A percentile compares a stretch with the other conserved stretches of the same genome.
Conservation (phyloP, 805 yeast species). For the Candida boidinii region DNA sequence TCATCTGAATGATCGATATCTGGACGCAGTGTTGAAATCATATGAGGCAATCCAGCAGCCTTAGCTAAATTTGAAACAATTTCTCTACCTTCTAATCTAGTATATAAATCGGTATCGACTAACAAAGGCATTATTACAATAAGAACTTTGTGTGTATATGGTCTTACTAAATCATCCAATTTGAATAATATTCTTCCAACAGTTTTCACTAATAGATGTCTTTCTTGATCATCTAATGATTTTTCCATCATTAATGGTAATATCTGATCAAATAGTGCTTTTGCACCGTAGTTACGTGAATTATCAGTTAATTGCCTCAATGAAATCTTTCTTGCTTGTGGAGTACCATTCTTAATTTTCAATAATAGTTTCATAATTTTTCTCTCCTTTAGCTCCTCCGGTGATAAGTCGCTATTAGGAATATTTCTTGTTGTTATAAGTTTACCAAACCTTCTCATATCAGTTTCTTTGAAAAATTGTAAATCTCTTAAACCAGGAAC, state of each 20-base stretch:
- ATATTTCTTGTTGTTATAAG: conserved; percentile 30
- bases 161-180: conserved; percentile 57
- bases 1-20: conserved; percentile 82
- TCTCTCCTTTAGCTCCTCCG: conserved; percentile 50
- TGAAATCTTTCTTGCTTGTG: conserved; percentile 58
- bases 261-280: conserved; percentile 56
- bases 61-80: conserved; percentile 65
- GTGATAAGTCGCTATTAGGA: conserved; percentile 26
- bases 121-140: conserved; percentile 72
- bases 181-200: conserved; percentile 60
- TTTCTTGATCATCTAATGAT: conserved; percentile 68
- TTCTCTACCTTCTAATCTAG: conserved; percentile 73
- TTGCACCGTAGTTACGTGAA: conserved; percentile 62
- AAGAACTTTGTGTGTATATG: conserved; percentile 65
- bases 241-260: conserved; percentile 71
- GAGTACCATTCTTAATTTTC: conserved; percentile 72
- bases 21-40: conserved; percentile 72
- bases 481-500: conserved; percentile 61
- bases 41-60: conserved; percentile 74
- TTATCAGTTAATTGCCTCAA: conserved; percentile 57
- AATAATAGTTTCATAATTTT: conserved; percentile 56
- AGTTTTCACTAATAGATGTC: conserved; percentile 73
- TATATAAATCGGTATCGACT: conserved; percentile 68
- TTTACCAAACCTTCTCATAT: conserved; percentile 61
- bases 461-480: conserved; percentile 63